Percentiles rank a stretch among this genome's conserved stretches.
These are phyloP conservation scores for Erythrophleum ivorense DNA, from an alignment of 331 rosid species.

Conservation along the genomic window DNA sequence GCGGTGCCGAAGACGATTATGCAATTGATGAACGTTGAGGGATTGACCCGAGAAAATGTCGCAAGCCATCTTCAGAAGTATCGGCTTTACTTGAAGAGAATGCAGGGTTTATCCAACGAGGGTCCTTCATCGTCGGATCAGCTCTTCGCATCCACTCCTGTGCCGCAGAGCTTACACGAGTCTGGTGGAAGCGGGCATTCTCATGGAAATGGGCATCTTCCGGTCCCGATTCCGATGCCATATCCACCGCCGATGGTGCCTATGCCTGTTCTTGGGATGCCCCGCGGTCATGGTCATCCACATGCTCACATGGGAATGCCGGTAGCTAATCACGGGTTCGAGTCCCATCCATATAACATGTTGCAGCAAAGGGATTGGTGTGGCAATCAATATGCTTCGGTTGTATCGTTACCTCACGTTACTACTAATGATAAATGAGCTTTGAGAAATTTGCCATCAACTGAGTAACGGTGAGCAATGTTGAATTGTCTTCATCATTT, in stretches of 20 bases:
- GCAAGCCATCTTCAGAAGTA: conserved; percentile 98
- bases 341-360: conserved; percentile 54
- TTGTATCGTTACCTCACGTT: conserved; percentile 54
- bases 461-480: conserved; percentile 20
- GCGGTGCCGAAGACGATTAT: conserved; percentile 95
- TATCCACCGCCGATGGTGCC: conserved; percentile 70
- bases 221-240: conserved; percentile 59
- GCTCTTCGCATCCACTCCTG: conserved; percentile 77
- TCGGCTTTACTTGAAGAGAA: conserved; percentile 84
- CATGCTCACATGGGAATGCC: conserved; percentile 57
- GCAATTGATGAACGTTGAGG: conserved; percentile 97
- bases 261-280: conserved; percentile 64
- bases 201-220: conserved; percentile 55
- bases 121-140: conserved; percentile 79
- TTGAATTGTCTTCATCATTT: neutral
- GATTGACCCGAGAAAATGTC: conserved; percentile 92
- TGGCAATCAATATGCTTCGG: conserved; percentile 45
- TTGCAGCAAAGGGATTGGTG: conserved; percentile 70
- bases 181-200: conserved; percentile 46
- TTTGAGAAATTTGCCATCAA: conserved; percentile 16
- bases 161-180: conserved; percentile 70
- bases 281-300: conserved; percentile 45
- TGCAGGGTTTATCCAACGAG: conserved; percentile 74
- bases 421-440: conserved; percentile 61
- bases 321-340: conserved; percentile 50